A percentile compares a stretch with the other conserved stretches of the same genome.
Evolutionary conservation across 176 grass and related monocot species (phyloP).

Genomic region (Tillandsia fasciculata): DNA sequence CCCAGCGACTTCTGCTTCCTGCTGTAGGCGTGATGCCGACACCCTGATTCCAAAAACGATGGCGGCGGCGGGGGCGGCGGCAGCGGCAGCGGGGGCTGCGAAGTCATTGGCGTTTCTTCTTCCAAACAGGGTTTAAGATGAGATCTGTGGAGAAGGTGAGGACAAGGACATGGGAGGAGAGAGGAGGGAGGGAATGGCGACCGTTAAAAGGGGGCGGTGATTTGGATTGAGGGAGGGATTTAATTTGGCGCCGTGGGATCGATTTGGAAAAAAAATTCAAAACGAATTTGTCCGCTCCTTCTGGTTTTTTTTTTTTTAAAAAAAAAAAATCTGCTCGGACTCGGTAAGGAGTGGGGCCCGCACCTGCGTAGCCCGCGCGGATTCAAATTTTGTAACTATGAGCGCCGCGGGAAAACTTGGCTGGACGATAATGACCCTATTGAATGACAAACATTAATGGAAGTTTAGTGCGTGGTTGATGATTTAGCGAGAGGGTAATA

Average conservation of each 20-base stretch:
- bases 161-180: neutral
- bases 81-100: neutral
- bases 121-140: neutral
- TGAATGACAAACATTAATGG: too few relatives aligned
- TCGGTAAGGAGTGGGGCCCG: too few relatives aligned
- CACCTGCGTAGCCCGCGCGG: too few relatives aligned
- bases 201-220: neutral
- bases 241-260: neutral
- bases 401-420: too few relatives aligned
- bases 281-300: neutral
- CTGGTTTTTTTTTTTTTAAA: neutral
- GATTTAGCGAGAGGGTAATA: too few relatives aligned
- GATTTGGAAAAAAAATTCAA: neutral
- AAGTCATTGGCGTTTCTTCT: neutral
- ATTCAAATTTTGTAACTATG: too few relatives aligned
- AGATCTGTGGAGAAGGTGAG: neutral
- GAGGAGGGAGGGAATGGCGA: neutral
- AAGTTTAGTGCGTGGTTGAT: too few relatives aligned
- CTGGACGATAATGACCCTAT: too few relatives aligned
- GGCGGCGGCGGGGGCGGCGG: neutral
- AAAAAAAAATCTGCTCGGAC: too few relatives aligned
- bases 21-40: conserved; percentile 59
- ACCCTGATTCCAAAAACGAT: conserved; percentile 1
- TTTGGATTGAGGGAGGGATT: neutral
- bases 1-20: conserved; percentile 89